Conservation (phyloP, 257 asterid species). For the Apocynum venetum region DNA sequence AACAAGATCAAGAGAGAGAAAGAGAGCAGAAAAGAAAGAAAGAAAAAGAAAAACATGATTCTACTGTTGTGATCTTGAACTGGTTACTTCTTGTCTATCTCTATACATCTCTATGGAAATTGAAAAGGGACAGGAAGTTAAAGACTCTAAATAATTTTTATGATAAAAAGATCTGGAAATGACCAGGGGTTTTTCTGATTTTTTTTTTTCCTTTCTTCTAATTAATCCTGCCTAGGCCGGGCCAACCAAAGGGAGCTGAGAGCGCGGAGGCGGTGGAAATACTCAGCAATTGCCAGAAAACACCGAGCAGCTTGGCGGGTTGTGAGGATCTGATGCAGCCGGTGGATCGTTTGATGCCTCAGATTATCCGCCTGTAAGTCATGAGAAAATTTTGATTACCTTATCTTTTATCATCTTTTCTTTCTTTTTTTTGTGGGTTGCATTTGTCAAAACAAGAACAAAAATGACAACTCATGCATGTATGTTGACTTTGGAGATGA, state of each 20-base stretch:
- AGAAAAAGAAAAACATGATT: neutral
- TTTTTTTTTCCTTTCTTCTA: neutral
- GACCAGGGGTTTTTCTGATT: conserved; percentile 5
- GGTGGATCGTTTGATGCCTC: conserved; percentile 67
- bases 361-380: conserved; percentile 60
- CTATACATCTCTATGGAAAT: conserved; percentile 33
- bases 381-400: neutral
- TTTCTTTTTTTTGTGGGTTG: neutral
- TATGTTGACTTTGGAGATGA: conserved; percentile 16
- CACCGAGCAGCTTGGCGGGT: conserved; percentile 70
- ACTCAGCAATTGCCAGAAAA: conserved; percentile 66
- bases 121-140: conserved; percentile 1
- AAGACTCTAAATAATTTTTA: neutral
- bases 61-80: conserved; percentile 13
- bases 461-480: conserved; percentile 12
- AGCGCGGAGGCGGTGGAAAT: conserved; percentile 81
- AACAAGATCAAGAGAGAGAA: neutral
- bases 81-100: conserved; percentile 23
- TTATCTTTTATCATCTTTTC: too few species aligned
- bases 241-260: conserved; percentile 82
- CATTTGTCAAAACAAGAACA: conserved; percentile 4
- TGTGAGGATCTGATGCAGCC: conserved; percentile 64
- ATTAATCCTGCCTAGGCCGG: conserved; percentile 57
- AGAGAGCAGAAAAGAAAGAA: neutral
- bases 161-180: conserved; percentile 1